Percentiles rank a stretch among this genome's conserved stretches.
Conservation (phyloP, 441 rosid genomes). For the Erodium moschatum region DNA sequence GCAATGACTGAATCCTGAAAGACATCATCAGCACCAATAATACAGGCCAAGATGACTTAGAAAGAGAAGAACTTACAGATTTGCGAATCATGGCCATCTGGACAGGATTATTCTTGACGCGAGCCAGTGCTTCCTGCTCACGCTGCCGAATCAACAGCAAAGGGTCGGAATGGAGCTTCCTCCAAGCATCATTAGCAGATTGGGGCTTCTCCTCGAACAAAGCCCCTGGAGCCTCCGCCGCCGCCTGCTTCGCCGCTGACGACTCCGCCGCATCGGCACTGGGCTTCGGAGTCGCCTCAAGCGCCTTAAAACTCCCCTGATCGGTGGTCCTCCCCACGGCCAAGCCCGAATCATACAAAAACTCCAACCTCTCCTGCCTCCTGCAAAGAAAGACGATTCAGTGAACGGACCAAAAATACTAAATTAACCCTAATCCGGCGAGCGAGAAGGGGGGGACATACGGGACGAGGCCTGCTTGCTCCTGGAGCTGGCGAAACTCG, state of each 20-base stretch:
- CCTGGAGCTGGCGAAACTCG: constrained; percentile 84
- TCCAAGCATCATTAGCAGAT: constrained; percentile 81
- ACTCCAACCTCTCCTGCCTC: constrained; percentile 87
- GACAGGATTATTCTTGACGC: constrained; percentile 75
- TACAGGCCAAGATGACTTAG: neutral
- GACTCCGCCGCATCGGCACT: constrained; percentile 16
- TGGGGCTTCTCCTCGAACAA: constrained; percentile 72
- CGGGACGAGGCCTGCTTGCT: constrained; percentile 88
- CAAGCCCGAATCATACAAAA: constrained; percentile 79
- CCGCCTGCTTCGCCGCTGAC: constrained; percentile 27
- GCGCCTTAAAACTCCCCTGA: constrained; percentile 64
- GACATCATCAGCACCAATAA: neutral
- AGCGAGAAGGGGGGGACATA: constrained; percentile 25
- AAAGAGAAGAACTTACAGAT: constrained; percentile 42
- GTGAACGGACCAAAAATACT: too few relatives aligned
- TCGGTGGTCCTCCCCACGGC: constrained; percentile 63
- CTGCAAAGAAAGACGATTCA: constrained; percentile 24
- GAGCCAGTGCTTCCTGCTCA: constrained; percentile 82
- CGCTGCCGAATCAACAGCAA: constrained; percentile 80
- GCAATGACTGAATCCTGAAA: neutral
- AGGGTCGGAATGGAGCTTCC: constrained; percentile 86
- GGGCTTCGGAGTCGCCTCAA: constrained; percentile 33
- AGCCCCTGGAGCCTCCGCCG: constrained; percentile 55
- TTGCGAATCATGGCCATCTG: constrained; percentile 79
- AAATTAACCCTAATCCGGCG: too few relatives aligned